phyloP scores from a whole-genome alignment of 345 rosid species.

The Citropsis articulata region DNA sequence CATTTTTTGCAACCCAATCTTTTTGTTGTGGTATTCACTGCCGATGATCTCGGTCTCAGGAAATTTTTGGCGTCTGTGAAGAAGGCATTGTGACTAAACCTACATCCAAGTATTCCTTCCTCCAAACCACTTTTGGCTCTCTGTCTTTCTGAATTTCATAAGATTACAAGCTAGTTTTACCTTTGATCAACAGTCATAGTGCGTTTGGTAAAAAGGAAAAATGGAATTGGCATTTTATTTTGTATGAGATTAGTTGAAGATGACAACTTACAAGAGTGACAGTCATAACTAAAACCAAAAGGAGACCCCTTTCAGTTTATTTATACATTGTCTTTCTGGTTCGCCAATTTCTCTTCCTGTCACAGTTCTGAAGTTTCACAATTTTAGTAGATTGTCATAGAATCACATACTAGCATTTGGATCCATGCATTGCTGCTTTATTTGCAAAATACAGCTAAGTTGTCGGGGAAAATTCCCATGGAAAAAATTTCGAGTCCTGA shows the following conservation, averaged over 20 bases:
- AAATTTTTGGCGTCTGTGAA: slow-evolving; percentile 15
- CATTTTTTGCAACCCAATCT: slow-evolving; percentile 37
- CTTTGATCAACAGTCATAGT: neutral
- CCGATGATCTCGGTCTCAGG: slow-evolving; percentile 35
- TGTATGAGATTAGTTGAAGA: slow-evolving; percentile 9
- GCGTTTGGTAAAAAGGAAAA: neutral
- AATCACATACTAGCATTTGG: neutral
- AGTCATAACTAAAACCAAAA: too few relatives aligned
- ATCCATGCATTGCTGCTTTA: neutral
- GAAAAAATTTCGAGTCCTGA: neutral
- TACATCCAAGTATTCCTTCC: slow-evolving; percentile 19
- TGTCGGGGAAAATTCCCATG: neutral
- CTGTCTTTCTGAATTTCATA: neutral
- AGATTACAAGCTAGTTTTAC: neutral
- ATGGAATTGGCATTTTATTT: neutral
- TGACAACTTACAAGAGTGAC: neutral
- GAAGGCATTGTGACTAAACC: slow-evolving; percentile 23
- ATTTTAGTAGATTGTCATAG: neutral
- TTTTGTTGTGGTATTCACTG: slow-evolving; percentile 33
- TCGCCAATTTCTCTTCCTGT: neutral
- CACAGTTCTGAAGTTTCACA: neutral
- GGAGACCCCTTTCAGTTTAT: too few relatives aligned
- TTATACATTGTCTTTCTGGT: too few relatives aligned
- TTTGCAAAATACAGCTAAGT: neutral
- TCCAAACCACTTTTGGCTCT: slow-evolving; percentile 16